These are phyloP conservation scores for Tetrapyrgos nigripes DNA, from an alignment of 1,284 basidiomycete genomes.

Conservation along the genomic window DNA sequence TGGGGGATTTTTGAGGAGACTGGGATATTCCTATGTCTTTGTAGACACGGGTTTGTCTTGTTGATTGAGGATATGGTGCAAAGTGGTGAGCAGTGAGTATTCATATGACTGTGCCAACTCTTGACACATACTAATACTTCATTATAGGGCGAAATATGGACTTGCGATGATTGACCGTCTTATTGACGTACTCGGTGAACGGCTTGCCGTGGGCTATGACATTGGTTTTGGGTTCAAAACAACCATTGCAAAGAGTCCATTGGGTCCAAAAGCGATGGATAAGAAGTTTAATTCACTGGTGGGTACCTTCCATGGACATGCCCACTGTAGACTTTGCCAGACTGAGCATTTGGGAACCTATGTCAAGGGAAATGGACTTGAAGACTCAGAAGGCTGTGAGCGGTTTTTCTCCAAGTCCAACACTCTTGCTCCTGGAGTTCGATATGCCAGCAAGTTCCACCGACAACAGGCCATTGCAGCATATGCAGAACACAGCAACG, in stretches of 20 bases:
- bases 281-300: not conserved
- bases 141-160: not conserved
- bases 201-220: not conserved
- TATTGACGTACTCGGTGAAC: not conserved
- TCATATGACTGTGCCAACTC: not conserved
- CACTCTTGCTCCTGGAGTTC: too few relatives aligned
- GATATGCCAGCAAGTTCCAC: too few relatives aligned
- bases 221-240: not conserved
- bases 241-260: not conserved
- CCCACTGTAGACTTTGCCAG: too few relatives aligned
- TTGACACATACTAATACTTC: not conserved
- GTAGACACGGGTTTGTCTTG: slow-evolving; percentile 20
- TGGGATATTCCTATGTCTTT: slow-evolving; percentile 20
- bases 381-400: too few relatives aligned
- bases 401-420: too few relatives aligned
- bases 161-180: not conserved
- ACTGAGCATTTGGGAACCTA: too few relatives aligned
- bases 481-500: slow-evolving; percentile 6
- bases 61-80: slow-evolving; percentile 19
- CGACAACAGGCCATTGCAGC: slow-evolving; percentile 23
- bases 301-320: too few relatives aligned
- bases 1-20: slow-evolving; percentile 17
- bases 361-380: too few relatives aligned
- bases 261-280: not conserved
- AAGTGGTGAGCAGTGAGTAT: not conserved